Conservation (phyloP, 768 basidiomycete species). For the Mycena galopus region DNA sequence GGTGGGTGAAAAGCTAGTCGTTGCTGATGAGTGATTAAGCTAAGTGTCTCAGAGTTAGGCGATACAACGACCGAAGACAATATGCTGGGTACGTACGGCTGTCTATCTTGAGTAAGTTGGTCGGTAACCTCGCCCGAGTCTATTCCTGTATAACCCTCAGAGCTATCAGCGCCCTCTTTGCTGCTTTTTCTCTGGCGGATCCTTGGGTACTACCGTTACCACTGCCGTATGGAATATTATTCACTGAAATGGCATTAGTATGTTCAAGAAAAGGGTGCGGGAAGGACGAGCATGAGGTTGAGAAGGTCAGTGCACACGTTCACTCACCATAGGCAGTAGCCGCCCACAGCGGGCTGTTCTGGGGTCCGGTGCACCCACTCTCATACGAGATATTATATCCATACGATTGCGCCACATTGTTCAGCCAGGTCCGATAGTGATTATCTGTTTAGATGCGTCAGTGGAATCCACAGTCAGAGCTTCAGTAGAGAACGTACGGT, state of each 20-base stretch:
- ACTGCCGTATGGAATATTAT: slow-evolving; percentile 39
- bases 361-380: slow-evolving; percentile 37
- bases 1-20: no score
- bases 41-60: no score
- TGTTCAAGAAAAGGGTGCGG: no score
- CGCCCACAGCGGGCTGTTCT: slow-evolving; percentile 43
- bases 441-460: background rate
- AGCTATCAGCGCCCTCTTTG: slow-evolving; percentile 31
- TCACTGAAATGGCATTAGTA: slow-evolving; percentile 34
- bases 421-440: slow-evolving; percentile 36
- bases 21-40: no score
- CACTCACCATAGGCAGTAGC: slow-evolving; percentile 44
- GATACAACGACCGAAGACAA: no score
- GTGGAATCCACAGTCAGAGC: background rate
- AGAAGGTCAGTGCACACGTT: background rate
- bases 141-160: background rate
- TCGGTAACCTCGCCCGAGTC: background rate
- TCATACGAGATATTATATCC: slow-evolving; percentile 28
- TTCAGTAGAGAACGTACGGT: background rate
- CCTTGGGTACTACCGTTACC: slow-evolving; percentile 33
- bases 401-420: slow-evolving; percentile 31
- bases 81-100: no score
- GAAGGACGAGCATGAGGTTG: background rate
- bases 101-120: no score
- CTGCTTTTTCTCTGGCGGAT: slow-evolving; percentile 44